Conservation (phyloP, 2,329 filamentous ascomycete species). For the Penicillium sp. region DNA sequence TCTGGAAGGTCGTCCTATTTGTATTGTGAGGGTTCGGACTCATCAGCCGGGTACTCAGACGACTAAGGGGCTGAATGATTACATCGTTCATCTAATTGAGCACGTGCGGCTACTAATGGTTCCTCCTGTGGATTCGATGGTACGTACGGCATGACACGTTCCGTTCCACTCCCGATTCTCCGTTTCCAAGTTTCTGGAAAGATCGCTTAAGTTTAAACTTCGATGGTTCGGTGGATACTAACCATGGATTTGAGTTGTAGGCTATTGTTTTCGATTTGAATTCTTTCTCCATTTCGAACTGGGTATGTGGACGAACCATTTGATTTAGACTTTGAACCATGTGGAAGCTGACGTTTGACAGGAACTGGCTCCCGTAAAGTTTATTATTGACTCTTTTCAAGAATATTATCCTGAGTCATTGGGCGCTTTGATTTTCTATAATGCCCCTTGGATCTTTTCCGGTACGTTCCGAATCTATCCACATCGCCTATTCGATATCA, state of each 20-base stretch:
- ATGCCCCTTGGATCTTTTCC: conserved; percentile 60
- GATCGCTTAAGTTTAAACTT: neutral
- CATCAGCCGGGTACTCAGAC: conserved; percentile 37
- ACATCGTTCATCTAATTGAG: conserved; percentile 45
- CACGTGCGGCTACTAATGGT: conserved; percentile 31
- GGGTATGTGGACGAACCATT: conserved; percentile 56
- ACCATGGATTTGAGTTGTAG: conserved; percentile 45
- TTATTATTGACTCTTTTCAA: conserved; percentile 98
- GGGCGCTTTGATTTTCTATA: conserved; percentile 88
- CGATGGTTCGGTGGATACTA: neutral
- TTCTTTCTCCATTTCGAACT: conserved; percentile 85
- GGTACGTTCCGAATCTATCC: neutral
- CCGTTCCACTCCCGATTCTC: neutral
- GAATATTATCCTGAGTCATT: conserved; percentile 94
- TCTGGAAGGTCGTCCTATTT: conserved; percentile 37
- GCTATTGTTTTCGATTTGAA: conserved; percentile 93
- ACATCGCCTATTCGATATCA: neutral
- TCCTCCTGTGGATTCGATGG: conserved; percentile 21
- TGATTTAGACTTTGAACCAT: neutral
- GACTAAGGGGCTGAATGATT: conserved; percentile 38
- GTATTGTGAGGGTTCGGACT: conserved; percentile 37
- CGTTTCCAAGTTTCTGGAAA: neutral
- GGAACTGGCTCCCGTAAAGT: conserved; percentile 92
- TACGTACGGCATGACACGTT: conserved; percentile 2
- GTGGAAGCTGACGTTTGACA: conserved; percentile 26